Conservation (phyloP, 306 rosid species). For the Cucumis sativus region Cucumber_9930_V3 NC_026658.2:1837001-1837500, state of each 20-base stretch:
- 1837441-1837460: conserved; percentile 80
- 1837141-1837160: not conserved
- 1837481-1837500: conserved; percentile 68
- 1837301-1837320: conserved; percentile 62
- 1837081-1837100: not conserved
- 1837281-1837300: conserved; percentile 40
- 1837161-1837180: conserved; percentile 5
- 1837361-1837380: conserved; percentile 72
- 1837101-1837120: conserved; percentile 2
- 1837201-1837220: conserved; percentile 45
- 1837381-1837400: conserved; percentile 56
- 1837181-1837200: conserved; percentile 11
- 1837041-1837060: not conserved
- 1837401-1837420: conserved; percentile 81
- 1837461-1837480: conserved; percentile 74
- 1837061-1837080: conserved; percentile 4
- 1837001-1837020: not conserved
- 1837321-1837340: conserved; percentile 66
- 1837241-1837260: conserved; percentile 34
- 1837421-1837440: conserved; percentile 71
- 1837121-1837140: not conserved
- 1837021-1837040: not conserved
- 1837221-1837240: conserved; percentile 52
- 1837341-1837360: conserved; percentile 70
- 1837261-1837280: conserved; percentile 28